A percentile compares a stretch with the other conserved stretches of the same genome.
Conservation (phyloP, 192 early-diverging fungal species). For the Linnemannia exigua region DNA sequence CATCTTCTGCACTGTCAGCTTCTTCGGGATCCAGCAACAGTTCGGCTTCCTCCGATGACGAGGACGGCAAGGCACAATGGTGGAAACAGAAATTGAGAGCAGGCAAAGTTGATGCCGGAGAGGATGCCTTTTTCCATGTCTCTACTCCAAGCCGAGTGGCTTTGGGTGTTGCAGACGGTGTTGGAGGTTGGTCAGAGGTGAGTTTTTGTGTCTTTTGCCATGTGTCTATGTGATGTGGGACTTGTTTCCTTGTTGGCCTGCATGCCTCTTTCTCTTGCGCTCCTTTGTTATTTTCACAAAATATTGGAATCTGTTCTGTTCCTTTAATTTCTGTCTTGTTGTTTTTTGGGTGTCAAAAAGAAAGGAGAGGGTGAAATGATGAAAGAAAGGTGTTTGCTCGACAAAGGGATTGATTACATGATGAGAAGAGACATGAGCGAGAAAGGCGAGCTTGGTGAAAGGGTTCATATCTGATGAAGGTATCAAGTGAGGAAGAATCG, state of each 20-base stretch:
- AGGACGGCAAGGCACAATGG: conserved; percentile 29
- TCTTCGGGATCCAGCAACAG: not conserved
- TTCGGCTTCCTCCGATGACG: not conserved
- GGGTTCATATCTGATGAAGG: not conserved
- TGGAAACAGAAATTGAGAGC: conserved; percentile 61
- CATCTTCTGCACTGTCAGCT: conserved; percentile 9
- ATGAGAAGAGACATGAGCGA: not conserved
- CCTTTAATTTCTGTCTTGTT: not conserved
- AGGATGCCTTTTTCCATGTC: conserved; percentile 73
- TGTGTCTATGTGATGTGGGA: not conserved
- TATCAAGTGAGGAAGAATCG: not conserved
- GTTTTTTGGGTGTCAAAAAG: not conserved
- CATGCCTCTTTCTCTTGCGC: not conserved
- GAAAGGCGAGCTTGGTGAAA: not conserved
- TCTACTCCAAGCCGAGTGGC: conserved; percentile 64
- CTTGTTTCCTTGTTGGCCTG: conserved; percentile 15
- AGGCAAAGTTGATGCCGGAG: conserved; percentile 73
- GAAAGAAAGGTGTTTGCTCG: not conserved
- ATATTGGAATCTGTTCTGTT: not conserved
- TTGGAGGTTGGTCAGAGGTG: conserved; percentile 73
- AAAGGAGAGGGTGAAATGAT: not conserved
- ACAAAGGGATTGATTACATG: not conserved
- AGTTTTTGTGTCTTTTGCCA: not conserved
- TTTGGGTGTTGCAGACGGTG: conserved; percentile 73
- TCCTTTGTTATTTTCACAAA: conserved; percentile 1